Percentiles rank a stretch among this genome's conserved stretches.
Evolutionary conservation across 139 green algal genomes (phyloP).

Genomic region (Haematococcus sp.): DNA sequence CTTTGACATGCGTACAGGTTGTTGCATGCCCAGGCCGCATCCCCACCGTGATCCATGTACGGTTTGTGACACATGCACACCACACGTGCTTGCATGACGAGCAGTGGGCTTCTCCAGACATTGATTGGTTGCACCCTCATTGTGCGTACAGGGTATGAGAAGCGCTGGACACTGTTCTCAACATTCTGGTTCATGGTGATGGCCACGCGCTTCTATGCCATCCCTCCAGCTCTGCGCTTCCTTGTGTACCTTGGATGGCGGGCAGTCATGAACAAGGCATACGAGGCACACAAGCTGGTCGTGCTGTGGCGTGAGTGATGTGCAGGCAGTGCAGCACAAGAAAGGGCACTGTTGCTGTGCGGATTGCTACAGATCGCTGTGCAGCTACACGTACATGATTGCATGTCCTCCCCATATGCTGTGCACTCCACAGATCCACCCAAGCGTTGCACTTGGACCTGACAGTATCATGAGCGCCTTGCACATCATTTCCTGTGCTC

Average conservation of each 20-base stretch:
- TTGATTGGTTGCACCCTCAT: neutral
- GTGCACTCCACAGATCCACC: too few species aligned
- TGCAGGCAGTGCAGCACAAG: too few species aligned
- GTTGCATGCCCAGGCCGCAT: neutral
- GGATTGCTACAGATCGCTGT: too few species aligned
- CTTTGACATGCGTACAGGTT: neutral
- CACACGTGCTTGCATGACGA: neutral
- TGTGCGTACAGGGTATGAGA: conserved; percentile 41
- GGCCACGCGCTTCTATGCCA: conserved; percentile 31
- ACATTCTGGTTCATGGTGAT: conserved; percentile 53
- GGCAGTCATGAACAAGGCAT: conserved; percentile 28
- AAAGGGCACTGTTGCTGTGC: too few species aligned
- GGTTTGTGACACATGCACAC: neutral
- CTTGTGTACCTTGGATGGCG: conserved; percentile 38
- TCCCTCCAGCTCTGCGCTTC: conserved; percentile 47
- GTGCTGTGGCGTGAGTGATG: conserved; percentile 59
- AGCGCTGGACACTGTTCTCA: conserved; percentile 58
- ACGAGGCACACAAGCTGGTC: conserved; percentile 50
- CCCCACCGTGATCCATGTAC: neutral
- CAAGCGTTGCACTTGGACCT: too few species aligned
- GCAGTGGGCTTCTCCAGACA: neutral
- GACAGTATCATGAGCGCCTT: too few species aligned
- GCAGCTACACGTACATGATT: too few species aligned
- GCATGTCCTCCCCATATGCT: too few species aligned
- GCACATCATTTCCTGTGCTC: too few species aligned